Evolutionary conservation across 306 rosid species (phyloP), one percentile per base, ranked within the genome.

Genomic region (Styphnolobium japonicum): DNA sequence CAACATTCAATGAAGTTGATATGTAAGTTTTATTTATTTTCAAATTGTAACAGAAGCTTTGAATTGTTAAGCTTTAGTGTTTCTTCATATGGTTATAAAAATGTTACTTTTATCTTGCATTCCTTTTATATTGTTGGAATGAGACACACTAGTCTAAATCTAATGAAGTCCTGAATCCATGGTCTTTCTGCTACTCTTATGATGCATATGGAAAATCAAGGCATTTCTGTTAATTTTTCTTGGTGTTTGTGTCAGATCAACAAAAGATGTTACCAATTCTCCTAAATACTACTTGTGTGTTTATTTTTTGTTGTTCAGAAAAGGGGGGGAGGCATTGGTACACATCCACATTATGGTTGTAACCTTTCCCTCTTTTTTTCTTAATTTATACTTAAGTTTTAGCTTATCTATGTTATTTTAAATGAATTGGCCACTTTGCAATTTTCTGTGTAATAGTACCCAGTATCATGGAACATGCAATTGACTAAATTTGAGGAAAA

Each of bases 1-100:
- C 97, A 7, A 92, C 97, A 67, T 89, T 92, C 87, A 90, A 92
- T 85, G 97, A 92, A 89, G 92, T 92, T 75, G 95, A 92, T 83
- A 92, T 90, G 93, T 90, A 80, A 82, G 93, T 89, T 78, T 33
- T 11, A 10, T 61, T 52, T n/a, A 51, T 53, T 64, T 18, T 14
- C 22, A 36, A 27, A 65, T 55, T 71, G 27, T 77, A 33, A 23
- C 51, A 52, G 46, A 48, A 70, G 48, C 46, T 22, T 53, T 46
- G 70, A 49, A 14, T 67, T 75, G 66, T 60, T n/a, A n/a, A 51
- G 19, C 12, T 23, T 75, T 52, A 57, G 67, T 55, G 19, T 46
- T 29, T 73, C 46, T 33, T 15, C 6, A 0, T 66, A 15, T 67
- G 53, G n/a, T n/a, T n/a, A n/a, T 4, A 8, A 36, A 69, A 52